These are phyloP conservation scores for Xylariaceae sp. DNA, from an alignment of 2,329 filamentous ascomycete species.

Conservation along the genomic window DNA sequence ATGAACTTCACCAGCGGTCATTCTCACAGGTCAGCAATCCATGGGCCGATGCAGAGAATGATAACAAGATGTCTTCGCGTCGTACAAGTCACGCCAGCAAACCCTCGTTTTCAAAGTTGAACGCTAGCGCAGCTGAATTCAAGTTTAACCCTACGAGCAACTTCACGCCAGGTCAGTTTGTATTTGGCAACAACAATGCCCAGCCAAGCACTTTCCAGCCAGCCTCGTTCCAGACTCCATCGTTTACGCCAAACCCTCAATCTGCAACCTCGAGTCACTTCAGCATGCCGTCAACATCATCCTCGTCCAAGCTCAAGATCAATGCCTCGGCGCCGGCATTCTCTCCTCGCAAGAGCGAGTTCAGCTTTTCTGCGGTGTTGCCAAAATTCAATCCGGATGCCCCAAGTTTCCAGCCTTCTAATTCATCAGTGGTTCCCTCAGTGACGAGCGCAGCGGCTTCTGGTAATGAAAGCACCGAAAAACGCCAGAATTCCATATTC, in stretches of 20 bases:
- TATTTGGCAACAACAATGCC: conserved; percentile 46
- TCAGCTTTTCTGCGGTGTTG: conserved; percentile 60
- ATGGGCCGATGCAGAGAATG: conserved; percentile 56
- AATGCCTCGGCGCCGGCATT: conserved; percentile 73
- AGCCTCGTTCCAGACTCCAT: conserved; percentile 47
- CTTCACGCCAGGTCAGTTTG: conserved; percentile 56
- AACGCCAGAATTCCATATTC: conserved; percentile 62
- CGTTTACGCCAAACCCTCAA: conserved; percentile 40
- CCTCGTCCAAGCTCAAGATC: conserved; percentile 53
- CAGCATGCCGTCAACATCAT: conserved; percentile 44
- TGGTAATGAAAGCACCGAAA: conserved; percentile 47
- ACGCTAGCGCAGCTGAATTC: conserved; percentile 88
- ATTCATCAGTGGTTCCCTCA: conserved; percentile 47
- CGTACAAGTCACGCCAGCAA: conserved; percentile 67
- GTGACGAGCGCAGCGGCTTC: conserved; percentile 50
- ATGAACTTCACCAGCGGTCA: conserved; percentile 54
- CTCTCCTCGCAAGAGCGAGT: conserved; percentile 64
- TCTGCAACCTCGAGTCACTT: conserved; percentile 45
- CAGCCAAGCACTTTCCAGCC: conserved; percentile 49
- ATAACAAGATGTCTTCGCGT: conserved; percentile 42
- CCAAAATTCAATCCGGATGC: conserved; percentile 77
- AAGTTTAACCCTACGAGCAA: conserved; percentile 66
- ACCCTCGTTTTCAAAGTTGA: conserved; percentile 76
- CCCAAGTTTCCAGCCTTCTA: conserved; percentile 71
- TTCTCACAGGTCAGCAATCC: conserved; percentile 64